Conservation (phyloP, 371 early-diverging fungal genomes). For the Choanephora cucurbitarum region DNA sequence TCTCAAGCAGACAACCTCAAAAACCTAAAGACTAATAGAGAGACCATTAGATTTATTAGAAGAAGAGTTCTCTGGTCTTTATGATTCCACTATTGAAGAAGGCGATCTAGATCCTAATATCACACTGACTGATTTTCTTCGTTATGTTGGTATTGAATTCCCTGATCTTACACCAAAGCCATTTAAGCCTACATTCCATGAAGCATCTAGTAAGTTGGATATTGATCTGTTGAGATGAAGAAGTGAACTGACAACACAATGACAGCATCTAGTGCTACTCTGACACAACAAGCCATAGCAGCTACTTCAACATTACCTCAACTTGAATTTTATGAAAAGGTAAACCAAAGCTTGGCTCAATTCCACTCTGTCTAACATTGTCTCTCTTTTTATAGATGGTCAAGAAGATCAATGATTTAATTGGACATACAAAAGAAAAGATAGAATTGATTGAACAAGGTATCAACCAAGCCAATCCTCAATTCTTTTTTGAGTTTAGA, state of each 20-base stretch:
- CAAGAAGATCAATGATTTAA: constrained; percentile 1
- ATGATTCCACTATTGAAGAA: not conserved
- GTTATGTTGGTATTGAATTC: not conserved
- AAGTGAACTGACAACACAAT: too few species aligned
- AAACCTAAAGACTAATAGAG: too few species aligned
- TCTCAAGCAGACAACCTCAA: too few species aligned
- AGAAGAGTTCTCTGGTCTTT: not conserved
- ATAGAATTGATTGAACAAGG: constrained; percentile 5
- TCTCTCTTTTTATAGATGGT: not conserved
- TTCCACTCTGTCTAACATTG: too few species aligned
- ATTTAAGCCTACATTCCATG: not conserved
- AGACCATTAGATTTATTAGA: not conserved
- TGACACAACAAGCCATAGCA: constrained; percentile 4
- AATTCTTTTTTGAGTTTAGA: constrained; percentile 10
- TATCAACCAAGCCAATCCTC: constrained; percentile 9
- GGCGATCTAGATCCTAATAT: not conserved
- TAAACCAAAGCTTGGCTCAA: too few species aligned
- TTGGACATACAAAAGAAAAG: not conserved
- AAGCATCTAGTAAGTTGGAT: not conserved
- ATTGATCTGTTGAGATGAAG: too few species aligned
- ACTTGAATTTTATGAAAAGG: constrained; percentile 6
- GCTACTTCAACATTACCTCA: constrained; percentile 8
- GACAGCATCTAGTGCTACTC: not conserved
- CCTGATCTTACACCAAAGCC: not conserved
- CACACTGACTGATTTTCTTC: not conserved